Conservation (phyloP, 1,284 basidiomycete genomes). For the Stygiomarasmius scandens region DNA sequence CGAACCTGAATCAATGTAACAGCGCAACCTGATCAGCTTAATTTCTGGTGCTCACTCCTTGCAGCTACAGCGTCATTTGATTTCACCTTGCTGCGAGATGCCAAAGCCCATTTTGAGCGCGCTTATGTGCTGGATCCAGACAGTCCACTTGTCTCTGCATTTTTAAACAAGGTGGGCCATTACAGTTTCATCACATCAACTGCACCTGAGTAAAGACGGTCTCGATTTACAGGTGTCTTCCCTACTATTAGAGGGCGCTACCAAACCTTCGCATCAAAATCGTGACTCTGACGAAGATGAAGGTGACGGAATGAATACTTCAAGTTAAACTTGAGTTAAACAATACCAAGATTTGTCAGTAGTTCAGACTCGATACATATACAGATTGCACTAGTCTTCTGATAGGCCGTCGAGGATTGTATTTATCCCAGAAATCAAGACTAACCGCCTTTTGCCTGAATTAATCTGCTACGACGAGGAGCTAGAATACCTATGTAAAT, state of each 20-base stretch:
- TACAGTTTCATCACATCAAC: no score
- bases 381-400: no score
- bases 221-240: background rate
- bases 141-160: slow-evolving; percentile 55
- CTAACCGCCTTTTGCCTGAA: no score
- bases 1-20: slow-evolving; percentile 15
- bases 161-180: slow-evolving; percentile 56
- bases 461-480: no score
- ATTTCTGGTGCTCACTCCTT: background rate
- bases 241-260: background rate
- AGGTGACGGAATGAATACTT: background rate
- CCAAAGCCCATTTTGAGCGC: slow-evolving; percentile 66
- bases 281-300: slow-evolving; percentile 45
- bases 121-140: slow-evolving; percentile 60
- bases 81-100: slow-evolving; percentile 50
- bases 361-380: no score
- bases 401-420: no score
- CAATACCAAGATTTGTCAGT: no score
- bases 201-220: no score
- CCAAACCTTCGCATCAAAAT: background rate
- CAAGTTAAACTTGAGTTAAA: background rate
- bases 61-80: slow-evolving; percentile 29
- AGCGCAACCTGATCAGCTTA: background rate
- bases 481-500: no score
- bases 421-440: no score